Evolutionary conservation across 768 basidiomycete genomes (phyloP).

Genomic region (Pleurotus eryngii): DNA sequence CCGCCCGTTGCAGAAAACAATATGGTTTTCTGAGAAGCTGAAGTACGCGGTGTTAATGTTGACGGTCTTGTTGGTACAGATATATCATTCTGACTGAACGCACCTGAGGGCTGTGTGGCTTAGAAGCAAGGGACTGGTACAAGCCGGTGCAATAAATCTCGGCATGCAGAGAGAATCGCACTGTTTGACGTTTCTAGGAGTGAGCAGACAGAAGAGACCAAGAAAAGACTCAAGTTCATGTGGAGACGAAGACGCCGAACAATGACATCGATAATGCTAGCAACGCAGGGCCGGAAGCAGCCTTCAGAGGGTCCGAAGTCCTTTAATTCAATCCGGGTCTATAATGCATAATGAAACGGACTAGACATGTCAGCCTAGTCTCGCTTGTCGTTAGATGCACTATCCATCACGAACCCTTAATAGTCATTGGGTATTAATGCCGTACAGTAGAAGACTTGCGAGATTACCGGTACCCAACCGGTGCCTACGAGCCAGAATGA

Average conservation of each 20-base stretch:
- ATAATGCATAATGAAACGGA: no score
- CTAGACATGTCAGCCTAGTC: background rate
- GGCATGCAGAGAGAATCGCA: no score
- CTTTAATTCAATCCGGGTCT: no score
- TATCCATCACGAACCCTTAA: slow-evolving; percentile 75
- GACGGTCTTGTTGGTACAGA: background rate
- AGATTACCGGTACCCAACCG: slow-evolving; percentile 37
- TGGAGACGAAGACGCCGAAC: no score
- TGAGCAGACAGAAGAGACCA: no score
- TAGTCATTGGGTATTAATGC: slow-evolving; percentile 56
- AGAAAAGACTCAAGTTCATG: no score
- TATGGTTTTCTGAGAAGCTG: background rate
- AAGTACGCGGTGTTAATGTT: background rate
- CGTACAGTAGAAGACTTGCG: slow-evolving; percentile 42
- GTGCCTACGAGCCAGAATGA: slow-evolving; percentile 56
- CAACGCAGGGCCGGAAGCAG: no score
- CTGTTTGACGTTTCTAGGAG: no score
- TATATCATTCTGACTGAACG: background rate
- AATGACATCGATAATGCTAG: no score
- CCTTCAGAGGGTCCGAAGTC: no score
- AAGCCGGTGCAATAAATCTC: no score
- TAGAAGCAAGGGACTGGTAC: background rate
- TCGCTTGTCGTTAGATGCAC: slow-evolving; percentile 35
- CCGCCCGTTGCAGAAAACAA: background rate
- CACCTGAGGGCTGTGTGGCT: background rate